Conservation (phyloP, 768 basidiomycete species). For the Auricularia heimuer region DNA sequence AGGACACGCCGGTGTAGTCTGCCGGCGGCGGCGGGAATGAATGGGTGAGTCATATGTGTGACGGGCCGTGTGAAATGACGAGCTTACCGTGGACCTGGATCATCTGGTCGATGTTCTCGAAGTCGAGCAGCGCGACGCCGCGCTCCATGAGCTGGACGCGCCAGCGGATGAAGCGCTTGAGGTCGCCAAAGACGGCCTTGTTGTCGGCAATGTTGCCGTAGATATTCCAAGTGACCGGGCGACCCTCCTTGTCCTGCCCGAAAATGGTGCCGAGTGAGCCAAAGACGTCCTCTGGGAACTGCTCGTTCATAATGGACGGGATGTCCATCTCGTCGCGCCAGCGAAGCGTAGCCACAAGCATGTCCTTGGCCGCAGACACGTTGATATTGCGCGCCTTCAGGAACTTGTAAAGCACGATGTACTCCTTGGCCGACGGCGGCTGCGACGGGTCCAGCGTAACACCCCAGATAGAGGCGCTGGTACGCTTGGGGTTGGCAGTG, state of each 20-base stretch:
- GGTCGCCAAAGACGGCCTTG: constrained; percentile 66
- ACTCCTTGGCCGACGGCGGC: constrained; percentile 51
- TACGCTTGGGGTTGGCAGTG: not conserved
- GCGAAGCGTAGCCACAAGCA: constrained; percentile 57
- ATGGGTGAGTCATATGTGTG: not conserved
- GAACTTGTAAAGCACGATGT: constrained; percentile 76
- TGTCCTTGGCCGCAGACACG: constrained; percentile 44
- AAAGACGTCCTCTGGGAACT: constrained; percentile 54
- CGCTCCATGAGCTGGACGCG: constrained; percentile 70
- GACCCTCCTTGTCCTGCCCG: constrained; percentile 61
- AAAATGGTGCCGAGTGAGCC: constrained; percentile 52
- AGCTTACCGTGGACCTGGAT: constrained; percentile 59
- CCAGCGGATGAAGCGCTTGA: constrained; percentile 76
- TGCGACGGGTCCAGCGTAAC: constrained; percentile 56
- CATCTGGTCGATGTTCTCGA: constrained; percentile 61
- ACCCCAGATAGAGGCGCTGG: constrained; percentile 45
- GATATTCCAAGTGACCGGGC: constrained; percentile 67
- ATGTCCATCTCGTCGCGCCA: constrained; percentile 64
- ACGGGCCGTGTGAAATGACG: not conserved
- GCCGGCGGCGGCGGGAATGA: not conserved
- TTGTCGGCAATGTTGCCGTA: constrained; percentile 64
- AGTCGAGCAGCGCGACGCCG: constrained; percentile 53
- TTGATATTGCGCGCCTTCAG: constrained; percentile 44
- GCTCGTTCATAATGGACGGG: constrained; percentile 47
- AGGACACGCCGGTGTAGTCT: constrained; percentile 70